Percentiles rank a stretch among this genome's conserved stretches.
phyloP scores from a whole-genome alignment of 495 filamentous ascomycete species.

The Hypoxylon subgilvum region DNA sequence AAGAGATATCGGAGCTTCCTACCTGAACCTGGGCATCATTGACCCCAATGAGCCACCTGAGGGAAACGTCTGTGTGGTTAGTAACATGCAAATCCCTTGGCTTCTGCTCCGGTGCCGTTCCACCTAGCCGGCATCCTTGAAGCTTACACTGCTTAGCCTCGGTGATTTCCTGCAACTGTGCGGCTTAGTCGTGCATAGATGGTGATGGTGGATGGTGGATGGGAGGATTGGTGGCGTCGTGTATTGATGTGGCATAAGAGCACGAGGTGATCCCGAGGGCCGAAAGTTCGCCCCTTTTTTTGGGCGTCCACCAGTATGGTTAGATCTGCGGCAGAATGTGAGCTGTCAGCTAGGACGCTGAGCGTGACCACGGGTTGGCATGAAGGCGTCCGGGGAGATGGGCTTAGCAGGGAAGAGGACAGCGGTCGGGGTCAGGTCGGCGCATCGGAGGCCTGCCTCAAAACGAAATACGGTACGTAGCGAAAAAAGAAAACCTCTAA shows the following conservation, averaged over 20 bases:
- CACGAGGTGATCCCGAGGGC: constrained; percentile 17
- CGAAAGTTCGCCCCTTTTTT: constrained; percentile 9
- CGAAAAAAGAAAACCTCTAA: not conserved
- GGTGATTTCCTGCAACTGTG: constrained; percentile 10
- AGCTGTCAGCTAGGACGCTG: constrained; percentile 18
- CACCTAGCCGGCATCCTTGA: constrained; percentile 8
- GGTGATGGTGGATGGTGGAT: constrained; percentile 2
- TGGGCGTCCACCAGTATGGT: constrained; percentile 6
- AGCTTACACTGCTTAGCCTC: constrained; percentile 2
- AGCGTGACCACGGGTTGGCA: not conserved
- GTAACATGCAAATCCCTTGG: not conserved
- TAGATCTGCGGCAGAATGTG: constrained; percentile 12
- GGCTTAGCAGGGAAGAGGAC: constrained; percentile 10
- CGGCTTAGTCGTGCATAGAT: constrained; percentile 11
- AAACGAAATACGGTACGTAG: not conserved
- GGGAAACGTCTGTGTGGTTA: not conserved
- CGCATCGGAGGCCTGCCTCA: not conserved
- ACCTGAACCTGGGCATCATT: not conserved
- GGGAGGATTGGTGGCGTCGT: constrained; percentile 27
- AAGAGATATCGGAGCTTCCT: not conserved
- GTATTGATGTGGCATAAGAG: constrained; percentile 23
- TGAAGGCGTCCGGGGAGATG: constrained; percentile 6
- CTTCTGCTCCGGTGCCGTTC: constrained; percentile 10
- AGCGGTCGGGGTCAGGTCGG: not conserved
- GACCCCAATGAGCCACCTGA: constrained; percentile 1